Percentiles rank a stretch among this genome's conserved stretches.
phyloP scores from a whole-genome alignment of 2,329 filamentous ascomycete genomes.

The Fusarium udum region DNA sequence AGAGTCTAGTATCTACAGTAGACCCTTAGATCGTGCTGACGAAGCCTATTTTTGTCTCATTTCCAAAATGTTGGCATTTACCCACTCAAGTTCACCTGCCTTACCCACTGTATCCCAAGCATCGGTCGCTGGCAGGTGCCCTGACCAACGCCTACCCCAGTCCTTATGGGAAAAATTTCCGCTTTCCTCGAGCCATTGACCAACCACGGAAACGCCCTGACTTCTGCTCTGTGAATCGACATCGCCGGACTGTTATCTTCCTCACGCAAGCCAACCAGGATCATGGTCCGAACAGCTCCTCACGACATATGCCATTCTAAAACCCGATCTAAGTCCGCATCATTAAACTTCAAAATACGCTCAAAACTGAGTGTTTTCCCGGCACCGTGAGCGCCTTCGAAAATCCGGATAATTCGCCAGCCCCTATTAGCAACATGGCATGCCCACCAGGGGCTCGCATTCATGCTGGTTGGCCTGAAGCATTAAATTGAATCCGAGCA shows the following conservation, averaged over 20 bases:
- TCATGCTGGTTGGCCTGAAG: slow-evolving; percentile 8
- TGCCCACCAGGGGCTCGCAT: slow-evolving; percentile 20
- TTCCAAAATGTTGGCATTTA: neutral
- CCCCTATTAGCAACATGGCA: slow-evolving; percentile 10
- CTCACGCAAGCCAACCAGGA: slow-evolving; percentile 28
- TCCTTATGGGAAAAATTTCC: slow-evolving; percentile 32
- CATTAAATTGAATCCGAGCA: slow-evolving; percentile 5
- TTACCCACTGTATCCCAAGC: slow-evolving; percentile 27
- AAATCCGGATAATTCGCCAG: slow-evolving; percentile 20
- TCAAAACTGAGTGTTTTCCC: slow-evolving; percentile 10
- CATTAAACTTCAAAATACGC: neutral
- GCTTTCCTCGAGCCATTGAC: slow-evolving; percentile 29
- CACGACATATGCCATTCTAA: slow-evolving; percentile 30
- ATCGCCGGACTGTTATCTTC: neutral
- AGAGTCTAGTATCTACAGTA: neutral
- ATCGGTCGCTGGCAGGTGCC: slow-evolving; percentile 27
- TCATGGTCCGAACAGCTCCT: slow-evolving; percentile 31
- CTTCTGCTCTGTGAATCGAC: slow-evolving; percentile 12
- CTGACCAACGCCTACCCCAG: slow-evolving; percentile 25
- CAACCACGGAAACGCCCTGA: slow-evolving; percentile 7
- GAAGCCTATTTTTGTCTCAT: slow-evolving; percentile 3
- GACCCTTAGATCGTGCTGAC: neutral
- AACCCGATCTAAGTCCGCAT: slow-evolving; percentile 32
- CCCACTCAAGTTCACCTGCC: slow-evolving; percentile 14
- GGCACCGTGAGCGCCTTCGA: slow-evolving; percentile 17